phyloP scores from a whole-genome alignment of 2,329 filamentous ascomycete species.

The Fusarium praegraminearum region DNA sequence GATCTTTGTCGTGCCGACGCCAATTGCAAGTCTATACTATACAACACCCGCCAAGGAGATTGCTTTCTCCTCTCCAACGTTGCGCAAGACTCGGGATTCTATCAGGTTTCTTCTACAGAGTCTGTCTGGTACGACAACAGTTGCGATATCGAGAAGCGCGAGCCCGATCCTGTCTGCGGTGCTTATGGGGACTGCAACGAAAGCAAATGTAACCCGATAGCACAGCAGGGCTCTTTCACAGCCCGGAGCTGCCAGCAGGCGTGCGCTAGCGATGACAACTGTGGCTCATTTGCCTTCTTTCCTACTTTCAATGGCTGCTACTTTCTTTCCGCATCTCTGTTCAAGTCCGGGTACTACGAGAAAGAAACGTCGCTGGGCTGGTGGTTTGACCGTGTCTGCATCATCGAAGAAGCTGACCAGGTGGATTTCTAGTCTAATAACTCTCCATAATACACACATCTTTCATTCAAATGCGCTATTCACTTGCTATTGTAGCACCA shows the following conservation, averaged over 20 bases:
- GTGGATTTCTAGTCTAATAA: no score
- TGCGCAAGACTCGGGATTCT: not conserved
- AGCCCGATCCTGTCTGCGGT: not conserved
- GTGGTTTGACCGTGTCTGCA: not conserved
- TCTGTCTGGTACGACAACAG: not conserved
- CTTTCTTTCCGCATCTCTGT: not conserved
- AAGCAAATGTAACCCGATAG: not conserved
- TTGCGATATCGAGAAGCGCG: not conserved
- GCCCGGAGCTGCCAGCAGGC: not conserved
- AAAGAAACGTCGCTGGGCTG: not conserved
- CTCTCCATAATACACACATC: no score
- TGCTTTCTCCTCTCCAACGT: not conserved
- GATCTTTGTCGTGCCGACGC: not conserved
- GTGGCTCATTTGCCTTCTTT: not conserved
- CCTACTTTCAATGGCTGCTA: not conserved
- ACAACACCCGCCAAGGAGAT: not conserved
- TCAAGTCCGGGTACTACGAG: not conserved
- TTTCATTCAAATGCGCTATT: no score
- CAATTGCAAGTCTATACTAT: not conserved
- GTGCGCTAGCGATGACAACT: not conserved
- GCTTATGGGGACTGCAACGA: not conserved
- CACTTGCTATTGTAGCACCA: fast-evolving
- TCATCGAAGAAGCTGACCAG: not conserved
- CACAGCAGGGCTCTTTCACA: not conserved
- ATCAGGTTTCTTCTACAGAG: not conserved